A percentile compares a stretch with the other conserved stretches of the same genome.
Evolutionary conservation across 2,329 filamentous ascomycete genomes (phyloP).

Genomic region (Amauroascus verrucosus): DNA sequence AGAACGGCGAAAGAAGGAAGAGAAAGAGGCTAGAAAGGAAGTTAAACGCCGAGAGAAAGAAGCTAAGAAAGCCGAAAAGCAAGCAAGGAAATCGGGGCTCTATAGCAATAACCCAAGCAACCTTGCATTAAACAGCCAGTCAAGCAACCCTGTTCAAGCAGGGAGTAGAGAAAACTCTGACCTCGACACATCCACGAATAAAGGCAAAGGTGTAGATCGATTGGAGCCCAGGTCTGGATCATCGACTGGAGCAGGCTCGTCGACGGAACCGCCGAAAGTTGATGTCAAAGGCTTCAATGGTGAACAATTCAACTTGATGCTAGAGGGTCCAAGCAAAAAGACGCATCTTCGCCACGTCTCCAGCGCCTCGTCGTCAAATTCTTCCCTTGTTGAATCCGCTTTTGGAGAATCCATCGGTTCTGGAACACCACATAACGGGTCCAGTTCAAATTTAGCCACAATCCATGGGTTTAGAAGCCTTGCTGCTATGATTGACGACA

Average conservation of each 20-base stretch:
- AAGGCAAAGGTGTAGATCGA: conserved; percentile 63
- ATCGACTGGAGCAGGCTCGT: conserved; percentile 4
- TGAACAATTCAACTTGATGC: conserved; percentile 1
- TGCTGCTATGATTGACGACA: conserved; percentile 67
- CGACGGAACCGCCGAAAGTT: conserved; percentile 20
- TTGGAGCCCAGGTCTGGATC: conserved; percentile 20
- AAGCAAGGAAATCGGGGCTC: conserved; percentile 53
- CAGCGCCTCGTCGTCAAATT: conserved; percentile 73
- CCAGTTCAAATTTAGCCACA: conserved; percentile 52
- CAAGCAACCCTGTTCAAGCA: conserved; percentile 28
- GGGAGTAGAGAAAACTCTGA: conserved; percentile 28
- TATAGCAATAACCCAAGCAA: conserved; percentile 51
- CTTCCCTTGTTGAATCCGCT: conserved; percentile 60
- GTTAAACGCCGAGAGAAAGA: conserved; percentile 79
- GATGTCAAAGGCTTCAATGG: background rate
- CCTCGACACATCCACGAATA: conserved; percentile 37
- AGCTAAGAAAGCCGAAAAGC: conserved; percentile 62
- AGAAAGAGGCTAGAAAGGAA: conserved; percentile 70
- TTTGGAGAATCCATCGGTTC: conserved; percentile 34
- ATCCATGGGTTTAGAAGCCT: conserved; percentile 89
- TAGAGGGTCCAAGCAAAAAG: conserved; percentile 47
- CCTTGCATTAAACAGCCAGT: conserved; percentile 45
- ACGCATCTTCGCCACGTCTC: conserved; percentile 75
- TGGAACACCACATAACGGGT: conserved; percentile 42
- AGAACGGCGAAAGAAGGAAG: conserved; percentile 74